phyloP scores from a whole-genome alignment of 2,329 filamentous ascomycete genomes.

The Chalaropsis ovoidea region DNA sequence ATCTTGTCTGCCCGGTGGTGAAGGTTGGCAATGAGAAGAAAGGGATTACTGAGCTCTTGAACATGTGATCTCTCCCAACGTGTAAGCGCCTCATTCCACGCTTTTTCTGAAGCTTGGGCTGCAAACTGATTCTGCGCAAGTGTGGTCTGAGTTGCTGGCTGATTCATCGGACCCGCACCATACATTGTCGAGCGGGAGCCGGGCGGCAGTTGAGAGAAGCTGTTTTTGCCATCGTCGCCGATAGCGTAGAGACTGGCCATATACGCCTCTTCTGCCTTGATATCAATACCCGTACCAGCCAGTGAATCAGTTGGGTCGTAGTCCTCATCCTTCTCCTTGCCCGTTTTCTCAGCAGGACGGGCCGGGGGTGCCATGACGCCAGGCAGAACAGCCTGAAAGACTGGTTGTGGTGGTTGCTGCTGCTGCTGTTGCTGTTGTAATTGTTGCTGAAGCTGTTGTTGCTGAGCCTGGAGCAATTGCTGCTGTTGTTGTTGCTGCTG shows the following conservation, averaged over 20 bases:
- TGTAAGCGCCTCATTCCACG: constrained; percentile 56
- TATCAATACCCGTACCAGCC: constrained; percentile 73
- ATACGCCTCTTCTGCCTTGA: constrained; percentile 76
- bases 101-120: constrained; percentile 53
- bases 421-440: constrained; percentile 15
- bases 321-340: constrained; percentile 52
- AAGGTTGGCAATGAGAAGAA: constrained; percentile 54
- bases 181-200: constrained; percentile 51
- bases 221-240: constrained; percentile 31
- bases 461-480: constrained; percentile 9
- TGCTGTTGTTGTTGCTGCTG: constrained; percentile 18
- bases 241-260: constrained; percentile 50
- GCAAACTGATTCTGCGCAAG: constrained; percentile 49
- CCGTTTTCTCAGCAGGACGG: constrained; percentile 51
- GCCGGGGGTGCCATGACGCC: constrained; percentile 49
- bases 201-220: constrained; percentile 45
- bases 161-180: constrained; percentile 55
- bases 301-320: constrained; percentile 77
- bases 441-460: constrained; percentile 20
- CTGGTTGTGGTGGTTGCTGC: constrained; percentile 13
- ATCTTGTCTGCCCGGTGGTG: constrained; percentile 50
- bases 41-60: constrained; percentile 63
- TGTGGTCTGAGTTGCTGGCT: constrained; percentile 42
- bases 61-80: constrained; percentile 50
- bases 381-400: constrained; percentile 28